Percentiles rank a stretch among this genome's conserved stretches.
Evolutionary conservation across 331 rosid species (phyloP).

Genomic region (Quercus lobata): DNA sequence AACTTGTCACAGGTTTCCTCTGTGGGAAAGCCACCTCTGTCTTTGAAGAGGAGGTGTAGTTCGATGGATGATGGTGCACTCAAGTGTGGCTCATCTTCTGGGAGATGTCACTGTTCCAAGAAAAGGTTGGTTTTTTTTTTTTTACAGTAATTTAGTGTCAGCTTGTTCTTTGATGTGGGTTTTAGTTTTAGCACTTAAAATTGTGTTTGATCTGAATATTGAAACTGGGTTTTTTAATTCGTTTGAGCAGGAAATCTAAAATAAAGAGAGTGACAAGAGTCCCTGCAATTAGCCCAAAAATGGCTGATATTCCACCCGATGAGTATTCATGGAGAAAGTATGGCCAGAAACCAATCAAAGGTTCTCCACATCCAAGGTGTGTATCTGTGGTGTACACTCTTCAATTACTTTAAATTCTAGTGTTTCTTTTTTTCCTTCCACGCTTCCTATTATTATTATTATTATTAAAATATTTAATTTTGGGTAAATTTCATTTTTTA

Average conservation of each 20-base stretch:
- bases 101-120: slow-evolving; percentile 72
- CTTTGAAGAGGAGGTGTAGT: slow-evolving; percentile 60
- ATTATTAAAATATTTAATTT: no score
- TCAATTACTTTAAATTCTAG: neutral
- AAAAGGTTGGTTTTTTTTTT: slow-evolving; percentile 49
- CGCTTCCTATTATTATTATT: no score
- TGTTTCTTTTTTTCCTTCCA: neutral
- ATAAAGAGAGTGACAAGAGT: slow-evolving; percentile 58
- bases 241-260: slow-evolving; percentile 54
- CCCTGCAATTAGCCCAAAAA: slow-evolving; percentile 64
- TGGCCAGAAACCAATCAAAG: slow-evolving; percentile 91
- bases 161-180: neutral
- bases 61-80: slow-evolving; percentile 37
- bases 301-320: slow-evolving; percentile 81
- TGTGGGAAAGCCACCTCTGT: slow-evolving; percentile 56
- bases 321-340: slow-evolving; percentile 85
- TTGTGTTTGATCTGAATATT: neutral
- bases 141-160: neutral
- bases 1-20: slow-evolving; percentile 47
- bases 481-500: no score
- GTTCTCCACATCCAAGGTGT: slow-evolving; percentile 94
- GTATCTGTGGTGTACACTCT: neutral
- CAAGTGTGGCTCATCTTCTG: slow-evolving; percentile 52
- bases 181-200: neutral
- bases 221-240: neutral